Conservation (phyloP, 306 rosid genomes). For the Quercus gilva region DNA sequence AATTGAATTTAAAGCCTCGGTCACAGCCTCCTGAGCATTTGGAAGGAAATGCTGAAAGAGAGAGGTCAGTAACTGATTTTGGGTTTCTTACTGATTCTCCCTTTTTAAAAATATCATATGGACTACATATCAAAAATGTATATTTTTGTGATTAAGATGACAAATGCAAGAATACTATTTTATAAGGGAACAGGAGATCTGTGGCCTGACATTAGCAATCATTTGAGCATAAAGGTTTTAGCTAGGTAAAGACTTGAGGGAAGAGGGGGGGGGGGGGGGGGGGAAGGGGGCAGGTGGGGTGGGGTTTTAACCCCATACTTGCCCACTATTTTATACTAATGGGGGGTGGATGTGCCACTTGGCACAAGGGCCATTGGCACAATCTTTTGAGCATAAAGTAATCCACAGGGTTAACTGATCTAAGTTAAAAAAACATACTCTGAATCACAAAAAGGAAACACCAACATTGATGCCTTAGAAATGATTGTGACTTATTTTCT, state of each 20-base stretch:
- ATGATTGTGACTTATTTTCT: no score
- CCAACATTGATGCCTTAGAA: no score
- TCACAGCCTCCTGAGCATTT: constrained; percentile 56
- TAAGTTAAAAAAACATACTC: not conserved
- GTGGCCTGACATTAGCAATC: not conserved
- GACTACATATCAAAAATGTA: no score
- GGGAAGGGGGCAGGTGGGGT: no score
- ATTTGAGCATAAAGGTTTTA: no score
- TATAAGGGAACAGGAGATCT: not conserved
- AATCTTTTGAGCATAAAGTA: not conserved
- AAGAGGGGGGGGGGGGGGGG: no score
- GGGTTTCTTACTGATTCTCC: constrained; percentile 14
- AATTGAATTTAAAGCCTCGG: constrained; percentile 86
- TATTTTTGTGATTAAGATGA: not conserved
- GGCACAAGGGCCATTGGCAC: no score
- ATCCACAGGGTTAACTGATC: not conserved
- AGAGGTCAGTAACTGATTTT: constrained; percentile 50
- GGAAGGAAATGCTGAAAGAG: constrained; percentile 63
- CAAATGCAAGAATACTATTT: not conserved
- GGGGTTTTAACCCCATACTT: no score
- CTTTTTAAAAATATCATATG: not conserved
- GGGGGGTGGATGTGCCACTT: no score
- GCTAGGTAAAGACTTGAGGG: no score
- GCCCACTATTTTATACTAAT: no score
- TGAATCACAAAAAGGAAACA: not conserved